Conservation (phyloP, 805 yeast species). For the Lachancea fermentati region DNA sequence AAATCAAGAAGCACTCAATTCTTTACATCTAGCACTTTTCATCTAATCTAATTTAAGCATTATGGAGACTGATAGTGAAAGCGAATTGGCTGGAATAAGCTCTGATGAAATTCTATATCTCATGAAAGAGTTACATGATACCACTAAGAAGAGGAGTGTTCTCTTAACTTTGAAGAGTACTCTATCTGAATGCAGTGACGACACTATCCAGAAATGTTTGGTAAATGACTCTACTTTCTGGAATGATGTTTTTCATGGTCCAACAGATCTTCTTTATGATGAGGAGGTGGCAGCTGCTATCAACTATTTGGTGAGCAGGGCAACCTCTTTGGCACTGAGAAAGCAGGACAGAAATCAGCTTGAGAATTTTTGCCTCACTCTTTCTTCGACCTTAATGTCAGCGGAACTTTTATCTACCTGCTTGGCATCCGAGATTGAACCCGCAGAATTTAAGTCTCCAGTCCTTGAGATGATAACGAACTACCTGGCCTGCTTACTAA, state of each 20-base stretch:
- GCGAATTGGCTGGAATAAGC: too few relatives aligned
- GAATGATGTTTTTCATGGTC: constrained; percentile 2
- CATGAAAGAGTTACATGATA: neutral
- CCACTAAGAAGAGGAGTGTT: constrained; percentile 2
- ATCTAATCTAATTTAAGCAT: too few relatives aligned
- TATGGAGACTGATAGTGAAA: too few relatives aligned
- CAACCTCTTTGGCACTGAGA: neutral
- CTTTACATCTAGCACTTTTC: too few relatives aligned
- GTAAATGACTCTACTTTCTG: constrained; percentile 1
- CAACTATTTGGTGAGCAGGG: constrained; percentile 2
- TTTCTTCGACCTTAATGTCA: too few relatives aligned
- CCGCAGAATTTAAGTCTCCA: too few relatives aligned
- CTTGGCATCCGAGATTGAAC: too few relatives aligned
- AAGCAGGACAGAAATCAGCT: neutral
- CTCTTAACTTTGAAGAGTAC: constrained; percentile 3
- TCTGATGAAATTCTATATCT: too few relatives aligned
- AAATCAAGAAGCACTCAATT: too few relatives aligned
- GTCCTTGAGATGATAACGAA: too few relatives aligned
- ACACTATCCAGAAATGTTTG: neutral
- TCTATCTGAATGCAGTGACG: neutral
- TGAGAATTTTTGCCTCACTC: constrained; percentile 4
- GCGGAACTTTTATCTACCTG: too few relatives aligned
- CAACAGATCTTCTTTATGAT: constrained; percentile 1
- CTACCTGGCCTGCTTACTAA: too few relatives aligned
- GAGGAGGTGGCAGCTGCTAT: constrained; percentile 1